These are phyloP conservation scores for Leishmania lainsoni DNA, from an alignment of 208 protist genomes.

Conservation along the genomic window DNA sequence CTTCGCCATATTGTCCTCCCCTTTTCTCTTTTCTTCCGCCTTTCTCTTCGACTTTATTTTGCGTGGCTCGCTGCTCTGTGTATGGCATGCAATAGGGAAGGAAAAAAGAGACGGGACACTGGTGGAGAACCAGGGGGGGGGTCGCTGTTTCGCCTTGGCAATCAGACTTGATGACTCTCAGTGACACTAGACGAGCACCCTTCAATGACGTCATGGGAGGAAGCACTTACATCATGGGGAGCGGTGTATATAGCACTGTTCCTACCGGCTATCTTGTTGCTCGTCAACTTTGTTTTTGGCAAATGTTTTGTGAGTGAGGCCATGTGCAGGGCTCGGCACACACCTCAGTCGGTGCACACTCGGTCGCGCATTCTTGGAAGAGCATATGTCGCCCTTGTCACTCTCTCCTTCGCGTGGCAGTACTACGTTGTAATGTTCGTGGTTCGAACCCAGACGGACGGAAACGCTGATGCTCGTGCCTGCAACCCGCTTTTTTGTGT, in stretches of 20 bases:
- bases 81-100: neutral
- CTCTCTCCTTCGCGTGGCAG: slow-evolving; percentile 58
- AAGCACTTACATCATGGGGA: slow-evolving; percentile 52
- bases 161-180: neutral
- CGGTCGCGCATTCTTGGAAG: slow-evolving; percentile 33
- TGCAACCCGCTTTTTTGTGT: slow-evolving; percentile 36
- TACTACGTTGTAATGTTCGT: slow-evolving; percentile 62
- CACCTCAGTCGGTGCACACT: slow-evolving; percentile 23
- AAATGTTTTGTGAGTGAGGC: slow-evolving; percentile 63
- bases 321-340: slow-evolving; percentile 37
- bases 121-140: neutral
- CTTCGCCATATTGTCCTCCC: neutral
- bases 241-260: slow-evolving; percentile 54
- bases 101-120: neutral
- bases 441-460: slow-evolving; percentile 13
- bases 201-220: slow-evolving; percentile 19
- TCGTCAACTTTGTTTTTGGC: slow-evolving; percentile 67
- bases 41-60: neutral
- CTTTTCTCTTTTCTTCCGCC: neutral
- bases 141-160: neutral
- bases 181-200: neutral
- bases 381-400: slow-evolving; percentile 33
- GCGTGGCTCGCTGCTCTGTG: neutral
- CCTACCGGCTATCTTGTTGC: slow-evolving; percentile 55
- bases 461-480: slow-evolving; percentile 2